Base-by-base conservation (phyloP, 768 basidiomycete genomes). In the Strobilomyces echinocephalus region DNA sequence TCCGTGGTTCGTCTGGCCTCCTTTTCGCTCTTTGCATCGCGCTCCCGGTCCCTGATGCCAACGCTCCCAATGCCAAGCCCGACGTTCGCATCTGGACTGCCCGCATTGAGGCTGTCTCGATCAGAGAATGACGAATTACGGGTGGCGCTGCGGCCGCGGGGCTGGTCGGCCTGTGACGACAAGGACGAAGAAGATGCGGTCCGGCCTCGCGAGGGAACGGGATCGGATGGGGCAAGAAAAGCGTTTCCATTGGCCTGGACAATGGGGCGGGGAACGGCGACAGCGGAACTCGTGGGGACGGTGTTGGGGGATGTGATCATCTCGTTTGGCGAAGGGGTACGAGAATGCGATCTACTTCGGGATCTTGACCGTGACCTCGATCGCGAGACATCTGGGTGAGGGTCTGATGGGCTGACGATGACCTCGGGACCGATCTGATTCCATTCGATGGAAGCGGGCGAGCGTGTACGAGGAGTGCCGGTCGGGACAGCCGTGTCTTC, bases 61-160 rank as follows among this genome's bases (percentile, higher is more conserved):
- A 60, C 67, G 30, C 53, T 71, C 33, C 65, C 73, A 12, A 62
- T 64, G 12, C 66, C 63, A 9, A 69, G 60, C 20, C 69, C 61
- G 10, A 64, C 42, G 36, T 47, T 57, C 42, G 57, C 69, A 7
- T 78, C 78, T 8, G 78, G 78, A 34, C 68, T 73, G 31, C 70
- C 74, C 7, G 70, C 57, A 24, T 62, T 55, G 55, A 72, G 52
- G 48, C 72, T 68, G 15, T 78, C 77, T 9, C 78, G 73, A 56
- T 82, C 82, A 47, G 79, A 80, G 41, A 80, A 81, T 1, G 82
- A 79, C 15, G 81, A 73, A 7, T 77, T 78, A 36, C 82, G 77
- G 18, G 81, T 75, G 46, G 71, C 72, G 39, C 82, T 82, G 20
- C 84, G 74, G 3, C 84, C 83, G 14, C 84, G 77, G 21, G 57